Evolutionary conservation across 2,329 filamentous ascomycete genomes (phyloP), one percentile per base, ranked within the genome.

Genomic region (Diaporthe velutina): DNA sequence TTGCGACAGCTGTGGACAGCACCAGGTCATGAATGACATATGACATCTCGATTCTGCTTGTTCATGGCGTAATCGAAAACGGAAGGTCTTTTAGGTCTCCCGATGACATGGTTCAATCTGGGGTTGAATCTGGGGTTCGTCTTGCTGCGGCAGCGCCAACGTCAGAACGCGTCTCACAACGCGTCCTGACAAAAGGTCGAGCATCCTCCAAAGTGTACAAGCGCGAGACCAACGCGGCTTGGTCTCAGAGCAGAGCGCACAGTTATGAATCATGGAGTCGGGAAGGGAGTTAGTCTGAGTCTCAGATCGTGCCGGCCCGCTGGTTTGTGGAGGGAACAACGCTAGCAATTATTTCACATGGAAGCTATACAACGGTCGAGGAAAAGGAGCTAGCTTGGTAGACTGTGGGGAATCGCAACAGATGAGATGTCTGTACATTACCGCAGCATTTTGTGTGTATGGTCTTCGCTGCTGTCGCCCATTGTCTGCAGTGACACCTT

Each of bases 1-100:
- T 10, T 13, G 19, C 4, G 10, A 50, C 28, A 50, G 15, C 5
- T 0, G 15, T 15, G 19, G 22, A 13, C 1, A n/a, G 12, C 9
- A 4, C n/a, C 5, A 50, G 50, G 42, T 66, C 5, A 35, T 50
- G 42, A 25, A n/a, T 12, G 50, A 12, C 61, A 66, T 33, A 66
- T 66, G 61, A 66, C 40, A 66, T n/a, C 42, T 42, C n/a, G 61
- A 50, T 50, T 15, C 13, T n/a, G 28, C 19, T 66, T 66, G 42
- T 50, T 4, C 61, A 66, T 50, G 19, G 61, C 17, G 61, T 13
- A 28, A 66, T 66, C 4, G 8, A 30, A 33, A 9, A 5, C 8
- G 10, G 19, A 19, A 64, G 9, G 40, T 38, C 9, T 22, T 64
- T 15, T 12, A 2, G 10, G 33, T 19, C 40, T n/a, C n/a, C 28